Evolutionary conservation across 306 rosid species (phyloP), one percentile per base, ranked within the genome.

Genomic region (Albizia julibrissin): DNA sequence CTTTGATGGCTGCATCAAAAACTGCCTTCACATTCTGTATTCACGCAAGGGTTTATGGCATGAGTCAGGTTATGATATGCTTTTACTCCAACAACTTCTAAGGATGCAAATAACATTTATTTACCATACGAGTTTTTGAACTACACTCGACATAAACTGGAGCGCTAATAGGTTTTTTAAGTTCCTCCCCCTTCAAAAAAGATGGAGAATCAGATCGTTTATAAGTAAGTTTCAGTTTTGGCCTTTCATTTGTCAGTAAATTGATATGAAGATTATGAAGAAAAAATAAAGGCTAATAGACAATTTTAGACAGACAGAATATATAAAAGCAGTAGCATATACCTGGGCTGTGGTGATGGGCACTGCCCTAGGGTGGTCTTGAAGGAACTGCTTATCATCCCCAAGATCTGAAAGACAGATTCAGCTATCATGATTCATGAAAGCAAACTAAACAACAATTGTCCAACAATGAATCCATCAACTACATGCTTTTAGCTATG

Each of bases 271-370:
- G 21, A 69, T 72, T 31, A 56, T 37, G 76, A 59, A 65, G 73
- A 74, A 52, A 29, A 79, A 65, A 78, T 14, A 46, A 46, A 67
- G 72, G 74, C 66, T 29, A 62, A 69, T 70, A 18, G 54, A 67
- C 52, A 47, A 47, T 3, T 8, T 3, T 8, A 39, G 7, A 34
- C 14, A 70, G 65, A 21, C 56, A 16, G 22, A 67, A 37, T 9
- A 24, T 9, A 16, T 24, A 79, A 75, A 72, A 61, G 74, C 43
- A 81, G 52, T 33, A 77, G 79, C 66, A 65, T 75, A 67, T 82
- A 91, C 98, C 97, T 95, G 99, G 12, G 94, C 93, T 27, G 98
- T 91, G 78, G 94, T 88, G 83, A 95, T 95, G 71, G 99, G 97
- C 61, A 87, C 93, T 3, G 97, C 94, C 80, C 97, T 93, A 3